Conservation (phyloP, 1,284 basidiomycete genomes). For the Apiotrichum akiyoshidainum region DNA sequence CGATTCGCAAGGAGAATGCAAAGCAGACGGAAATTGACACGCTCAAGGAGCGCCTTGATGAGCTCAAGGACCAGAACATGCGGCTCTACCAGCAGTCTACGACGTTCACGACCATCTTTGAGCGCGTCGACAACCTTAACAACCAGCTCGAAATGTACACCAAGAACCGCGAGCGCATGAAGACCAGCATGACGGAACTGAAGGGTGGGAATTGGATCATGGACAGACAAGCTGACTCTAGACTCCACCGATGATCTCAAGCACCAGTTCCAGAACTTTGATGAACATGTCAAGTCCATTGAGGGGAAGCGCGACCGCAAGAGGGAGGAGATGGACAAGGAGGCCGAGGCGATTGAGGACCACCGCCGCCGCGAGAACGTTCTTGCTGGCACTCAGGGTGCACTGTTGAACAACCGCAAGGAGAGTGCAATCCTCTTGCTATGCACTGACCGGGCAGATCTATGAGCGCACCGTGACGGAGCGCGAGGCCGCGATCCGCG, state of each 20-base stretch:
- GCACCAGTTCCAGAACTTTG: constrained; percentile 67
- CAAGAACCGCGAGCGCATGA: constrained; percentile 64
- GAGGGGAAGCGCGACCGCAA: constrained; percentile 39
- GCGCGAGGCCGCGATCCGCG: constrained; percentile 70
- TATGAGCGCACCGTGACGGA: constrained; percentile 70
- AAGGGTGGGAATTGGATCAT: constrained; percentile 56
- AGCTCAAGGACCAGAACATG: constrained; percentile 69
- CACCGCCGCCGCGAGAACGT: constrained; percentile 33
- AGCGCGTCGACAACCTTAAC: constrained; percentile 66
- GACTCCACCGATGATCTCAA: constrained; percentile 75
- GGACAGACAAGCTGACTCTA: constrained; percentile 38
- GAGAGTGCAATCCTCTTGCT: constrained; percentile 20
- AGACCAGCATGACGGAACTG: constrained; percentile 60
- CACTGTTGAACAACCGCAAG: constrained; percentile 41
- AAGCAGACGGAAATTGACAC: constrained; percentile 75
- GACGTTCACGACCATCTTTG: constrained; percentile 78
- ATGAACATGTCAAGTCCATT: constrained; percentile 52
- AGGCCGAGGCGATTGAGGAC: constrained; percentile 40
- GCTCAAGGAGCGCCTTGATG: constrained; percentile 64
- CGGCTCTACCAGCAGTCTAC: constrained; percentile 78
- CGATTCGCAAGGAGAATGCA: constrained; percentile 63
- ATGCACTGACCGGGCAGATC: constrained; percentile 55
- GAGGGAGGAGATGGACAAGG: constrained; percentile 33
- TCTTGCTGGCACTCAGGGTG: constrained; percentile 39
- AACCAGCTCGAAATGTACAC: constrained; percentile 63